Evolutionary conservation across 2,329 filamentous ascomycete genomes (phyloP), one percentile per base, ranked within the genome.

Genomic region (Dactylellina cionopaga): DNA sequence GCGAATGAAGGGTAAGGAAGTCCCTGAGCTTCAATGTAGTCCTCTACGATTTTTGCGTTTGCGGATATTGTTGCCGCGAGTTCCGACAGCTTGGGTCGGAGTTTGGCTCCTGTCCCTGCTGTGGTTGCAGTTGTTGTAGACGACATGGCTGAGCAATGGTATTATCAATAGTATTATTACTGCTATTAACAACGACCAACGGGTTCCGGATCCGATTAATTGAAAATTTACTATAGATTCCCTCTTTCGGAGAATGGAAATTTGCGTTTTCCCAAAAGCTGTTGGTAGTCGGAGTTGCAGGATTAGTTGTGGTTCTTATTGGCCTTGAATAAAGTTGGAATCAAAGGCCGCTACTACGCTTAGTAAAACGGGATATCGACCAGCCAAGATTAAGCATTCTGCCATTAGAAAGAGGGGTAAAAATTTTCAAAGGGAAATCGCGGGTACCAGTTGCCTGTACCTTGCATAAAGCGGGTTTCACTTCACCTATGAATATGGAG

Each of bases 31-130:
- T 72, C 68, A 17, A 72, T 56, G 54, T 65, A 72, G 46, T 72
- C 68, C 47, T 72, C 68, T n/a, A 72, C 68, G 43, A 72, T 72
- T 65, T 72, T 72, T 15, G 68, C 68, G 68, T 72, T 72, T 72
- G 68, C 68, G 27, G 68, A 64, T 54, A 72, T 65, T 46, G 59
- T 47, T 56, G 68, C 68, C 17, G 68, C 68, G 3, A 72, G 68
- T 65, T 72, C 68, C 68, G 68, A 72, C 68, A 72, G 68, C 60
- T 65, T 72, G 56, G 59, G 59, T 65, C 59, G 68, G 31, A 72
- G 49, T 39, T 64, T 54, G 22, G 43, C 55, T 22, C 37, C 49
- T 13, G 58, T 59, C 33, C 58, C 66, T 59, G 59, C 37, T 55
- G 60, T 27, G 39, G 37, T 46, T 39, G 63, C 37, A 19, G 63